Evolutionary conservation across 2,329 filamentous ascomycete species (phyloP), one percentile per base, ranked within the genome.

Genomic region (Iodosphaeria phyllophila): DNA sequence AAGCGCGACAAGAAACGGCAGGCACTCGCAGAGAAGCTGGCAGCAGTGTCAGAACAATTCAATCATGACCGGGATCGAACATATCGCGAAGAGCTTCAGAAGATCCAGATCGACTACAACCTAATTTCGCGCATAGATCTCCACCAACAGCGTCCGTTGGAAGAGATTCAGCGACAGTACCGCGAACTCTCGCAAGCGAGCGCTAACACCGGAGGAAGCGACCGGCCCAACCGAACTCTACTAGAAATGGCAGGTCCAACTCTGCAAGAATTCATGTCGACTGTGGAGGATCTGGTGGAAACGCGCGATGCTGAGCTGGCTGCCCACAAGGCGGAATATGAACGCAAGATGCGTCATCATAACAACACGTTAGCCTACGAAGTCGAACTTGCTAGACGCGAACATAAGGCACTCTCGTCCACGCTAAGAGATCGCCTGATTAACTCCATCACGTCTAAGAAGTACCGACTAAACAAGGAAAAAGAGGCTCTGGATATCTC

Each of bases 1-100:
- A 93, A 93, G 57, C 70, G 82, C 48, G 86, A 95, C 54, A 89
- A 91, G 50, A 74, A 84, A 44, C 74, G 83, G 32, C 79, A 79
- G 40, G 71, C 74, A 40, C 69, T 93, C 32, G 69, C 73, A 36
- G 83, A 92, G 32, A 74, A 77, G 34, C 65, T 92, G 5, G 64
- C 69, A 20, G 66, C 72, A 28, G 71, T 93, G 50, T 72, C 74
- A 27, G 69, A 75, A 27, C 72, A 73, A 35, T 86, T 92, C 50
- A 68, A 71, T 34, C 67, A 74, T 33, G 83, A 92, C 42, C 68
- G 79, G 35, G 82, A 92, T 47, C 59, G 66, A 33, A 73, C 82
- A 39, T 95, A 92, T 49, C 72, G 84, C 32, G 78, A 89, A 35
- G 82, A 93, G 50, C 64, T 93, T 3, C 75, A 89, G 41, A 80